These are phyloP conservation scores for Mortierella sp. DNA, from an alignment of 371 early-diverging fungal genomes.

Conservation along the genomic window DNA sequence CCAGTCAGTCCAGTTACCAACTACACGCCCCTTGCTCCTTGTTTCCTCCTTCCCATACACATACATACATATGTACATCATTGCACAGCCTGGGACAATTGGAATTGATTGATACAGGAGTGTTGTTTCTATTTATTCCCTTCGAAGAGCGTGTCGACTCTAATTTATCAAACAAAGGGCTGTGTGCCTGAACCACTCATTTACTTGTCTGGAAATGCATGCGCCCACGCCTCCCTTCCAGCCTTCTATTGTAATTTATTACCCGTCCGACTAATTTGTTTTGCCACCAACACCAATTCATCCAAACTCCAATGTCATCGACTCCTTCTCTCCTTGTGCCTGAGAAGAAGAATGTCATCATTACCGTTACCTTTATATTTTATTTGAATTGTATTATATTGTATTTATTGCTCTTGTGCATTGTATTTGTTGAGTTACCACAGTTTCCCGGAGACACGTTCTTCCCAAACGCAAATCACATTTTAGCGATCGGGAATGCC, in stretches of 20 bases:
- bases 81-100: conserved; percentile 25
- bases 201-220: neutral
- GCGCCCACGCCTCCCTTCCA: neutral
- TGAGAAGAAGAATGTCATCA: neutral
- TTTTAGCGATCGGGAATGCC: neutral
- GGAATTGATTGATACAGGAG: conserved; percentile 2
- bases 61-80: too few species aligned
- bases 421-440: neutral
- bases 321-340: neutral
- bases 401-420: neutral
- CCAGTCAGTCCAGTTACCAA: neutral
- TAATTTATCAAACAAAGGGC: neutral
- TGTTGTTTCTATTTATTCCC: conserved; percentile 8
- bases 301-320: too few species aligned
- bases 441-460: conserved; percentile 15
- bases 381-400: neutral
- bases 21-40: conserved; percentile 14
- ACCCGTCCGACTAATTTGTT: neutral
- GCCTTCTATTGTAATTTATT: neutral
- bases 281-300: conserved; percentile 3
- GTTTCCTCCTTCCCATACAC: too few species aligned
- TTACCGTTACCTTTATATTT: neutral
- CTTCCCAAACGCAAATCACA: conserved; percentile 9
- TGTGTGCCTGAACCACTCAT: conserved; percentile 8
- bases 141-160: neutral